These are phyloP conservation scores for Trametes cingulata DNA, from an alignment of 768 basidiomycete species.

Conservation along the genomic window DNA sequence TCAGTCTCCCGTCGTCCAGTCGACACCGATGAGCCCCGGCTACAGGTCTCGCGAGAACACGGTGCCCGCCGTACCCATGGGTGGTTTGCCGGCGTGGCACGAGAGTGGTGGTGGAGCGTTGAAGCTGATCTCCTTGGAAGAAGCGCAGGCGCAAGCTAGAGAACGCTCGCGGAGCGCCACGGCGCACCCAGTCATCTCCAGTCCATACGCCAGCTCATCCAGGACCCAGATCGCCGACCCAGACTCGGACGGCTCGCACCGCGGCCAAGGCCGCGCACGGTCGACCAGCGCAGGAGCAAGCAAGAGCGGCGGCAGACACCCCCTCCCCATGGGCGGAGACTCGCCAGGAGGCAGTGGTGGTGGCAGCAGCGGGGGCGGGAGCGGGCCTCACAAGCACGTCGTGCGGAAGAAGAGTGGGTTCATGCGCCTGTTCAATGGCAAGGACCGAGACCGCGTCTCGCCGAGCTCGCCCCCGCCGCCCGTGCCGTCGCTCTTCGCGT, in stretches of 20 bases:
- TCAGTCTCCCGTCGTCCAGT: conserved; percentile 6
- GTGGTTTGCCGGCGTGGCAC: conserved; percentile 48
- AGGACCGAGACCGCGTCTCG: conserved; percentile 41
- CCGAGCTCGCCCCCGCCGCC: conserved; percentile 52
- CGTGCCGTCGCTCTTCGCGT: conserved; percentile 49
- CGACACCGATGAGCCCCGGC: conserved; percentile 14
- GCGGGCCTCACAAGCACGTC: conserved; percentile 45
- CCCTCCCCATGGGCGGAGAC: conserved; percentile 8
- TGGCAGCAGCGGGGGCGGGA: no score
- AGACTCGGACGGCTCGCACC: conserved; percentile 14
- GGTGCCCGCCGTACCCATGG: conserved; percentile 4
- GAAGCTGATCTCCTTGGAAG: conserved; percentile 72
- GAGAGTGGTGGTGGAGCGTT: conserved; percentile 54
- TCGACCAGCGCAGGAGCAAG: conserved; percentile 60
- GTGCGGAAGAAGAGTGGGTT: conserved; percentile 84
- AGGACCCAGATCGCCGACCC: conserved; percentile 22
- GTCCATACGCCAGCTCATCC: conserved; percentile 24
- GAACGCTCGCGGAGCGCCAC: conserved; percentile 55
- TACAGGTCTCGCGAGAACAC: conserved; percentile 31
- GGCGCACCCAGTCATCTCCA: conserved; percentile 24
- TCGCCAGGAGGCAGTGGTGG: neutral
- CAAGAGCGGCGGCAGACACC: conserved; percentile 43
- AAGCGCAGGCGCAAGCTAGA: conserved; percentile 64
- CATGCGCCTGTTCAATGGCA: conserved; percentile 72
- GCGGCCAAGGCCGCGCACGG: conserved; percentile 44